These are phyloP conservation scores for Hanseniaspora uvarum DNA, from an alignment of 1,139 yeast species.

Conservation along the genomic window DNA sequence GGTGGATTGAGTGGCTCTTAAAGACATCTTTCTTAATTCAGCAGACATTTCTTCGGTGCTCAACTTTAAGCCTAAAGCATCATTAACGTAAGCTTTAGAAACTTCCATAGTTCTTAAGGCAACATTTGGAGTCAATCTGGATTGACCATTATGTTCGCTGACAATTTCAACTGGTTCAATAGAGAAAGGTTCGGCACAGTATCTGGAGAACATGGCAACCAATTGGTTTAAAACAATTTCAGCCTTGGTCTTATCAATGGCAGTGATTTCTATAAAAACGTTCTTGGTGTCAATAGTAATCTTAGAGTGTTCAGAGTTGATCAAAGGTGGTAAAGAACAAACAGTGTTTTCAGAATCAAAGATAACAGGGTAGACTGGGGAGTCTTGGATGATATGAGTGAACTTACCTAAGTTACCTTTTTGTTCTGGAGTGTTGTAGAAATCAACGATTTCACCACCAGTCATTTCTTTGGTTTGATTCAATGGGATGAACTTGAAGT, in stretches of 20 bases:
- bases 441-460: conserved; percentile 75
- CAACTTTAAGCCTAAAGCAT: conserved; percentile 74
- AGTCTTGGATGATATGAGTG: conserved; percentile 76
- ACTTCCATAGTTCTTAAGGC: conserved; percentile 60
- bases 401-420: conserved; percentile 85
- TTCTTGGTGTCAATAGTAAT: conserved; percentile 75
- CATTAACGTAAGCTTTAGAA: conserved; percentile 77
- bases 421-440: conserved; percentile 53
- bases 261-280: conserved; percentile 88
- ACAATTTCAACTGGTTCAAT: conserved; percentile 82
- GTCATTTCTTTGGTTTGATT: conserved; percentile 70
- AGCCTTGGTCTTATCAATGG: conserved; percentile 86
- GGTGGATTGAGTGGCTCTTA: conserved; percentile 49
- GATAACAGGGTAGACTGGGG: conserved; percentile 86
- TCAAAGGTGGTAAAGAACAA: conserved; percentile 92
- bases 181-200: conserved; percentile 65
- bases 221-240: conserved; percentile 84
- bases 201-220: conserved; percentile 91
- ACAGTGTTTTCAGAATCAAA: conserved; percentile 69
- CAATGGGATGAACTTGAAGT: conserved; percentile 70
- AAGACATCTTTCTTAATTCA: conserved; percentile 71
- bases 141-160: conserved; percentile 70
- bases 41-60: conserved; percentile 56
- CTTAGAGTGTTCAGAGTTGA: conserved; percentile 85
- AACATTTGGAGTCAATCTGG: conserved; percentile 69